Base-by-base conservation (phyloP, 805 yeast genomes). In the Diddensiella santjacobensis region DNA sequence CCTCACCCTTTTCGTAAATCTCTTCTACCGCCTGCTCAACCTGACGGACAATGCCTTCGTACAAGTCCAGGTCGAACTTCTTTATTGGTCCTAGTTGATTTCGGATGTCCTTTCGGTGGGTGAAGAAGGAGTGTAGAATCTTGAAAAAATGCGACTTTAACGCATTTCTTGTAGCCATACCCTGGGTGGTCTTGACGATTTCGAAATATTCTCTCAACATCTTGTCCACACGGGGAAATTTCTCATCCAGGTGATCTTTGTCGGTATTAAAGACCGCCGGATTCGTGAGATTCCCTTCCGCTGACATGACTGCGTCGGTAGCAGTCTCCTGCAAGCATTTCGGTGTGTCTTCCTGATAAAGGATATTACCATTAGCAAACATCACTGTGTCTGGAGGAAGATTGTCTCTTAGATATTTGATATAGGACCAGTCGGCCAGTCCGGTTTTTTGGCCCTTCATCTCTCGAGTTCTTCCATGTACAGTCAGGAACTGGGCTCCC, bases 361-460 rank as follows among this genome's bases (percentile, higher is more conserved):
- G 68, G n/a, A 93, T 79, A 66, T 93, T 93, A 3, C 99, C 99
- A 64, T 93, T 93, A 38, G 96, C 87, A 60, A 93, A 86, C 56
- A 93, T 83, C 0, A 93, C 97, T 1, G 91, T 88, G 42, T 82
- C 93, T 0, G 91, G 85, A 10, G 74, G 75, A 41, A 93, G 70
- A 54, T 87, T 83, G 23, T 89, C 95, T 49, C 93, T 72, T 36
- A 93, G 62, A 61, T 80, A 87, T 56, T 73, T 78, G 50, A 93
- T 75, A 22, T 83, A 74, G 24, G 79, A 75, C 98, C 99, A 91
- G 68, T 93, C 90, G 1, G 99, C 98, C 43, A 93, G 69, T 0
- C 99, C 99, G 0, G 99, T 91, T 50, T 79, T 78, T 65, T 91
- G 98, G 4, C 99, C 99, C 67, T 93, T 93, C 95, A 89, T 91